Base-by-base conservation (phyloP, 1,139 yeast genomes). In the Kurtzmaniella quercitrusa region DNA sequence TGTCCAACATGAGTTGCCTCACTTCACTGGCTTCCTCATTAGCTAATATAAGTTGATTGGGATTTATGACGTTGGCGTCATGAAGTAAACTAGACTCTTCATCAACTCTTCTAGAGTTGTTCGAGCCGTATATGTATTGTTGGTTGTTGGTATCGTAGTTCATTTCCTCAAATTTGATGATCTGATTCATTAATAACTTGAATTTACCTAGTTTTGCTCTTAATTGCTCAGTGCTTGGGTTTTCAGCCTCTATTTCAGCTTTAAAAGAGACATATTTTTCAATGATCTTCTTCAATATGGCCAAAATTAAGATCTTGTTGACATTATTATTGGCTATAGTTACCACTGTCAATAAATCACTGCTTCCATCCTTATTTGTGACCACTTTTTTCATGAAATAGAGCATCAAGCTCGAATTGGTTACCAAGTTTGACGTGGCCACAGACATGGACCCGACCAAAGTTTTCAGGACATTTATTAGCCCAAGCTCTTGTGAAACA, bases 1-100 rank as follows among this genome's bases (percentile, higher is more conserved):
- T 83, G 47, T 82, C 87, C 54, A 80, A 76, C 88, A 83, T 82
- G 40, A 83, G 63, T 41, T 73, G 75, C 39, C 81, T 60, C 11
- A 78, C 80, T 50, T 77, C 81, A 38, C 68, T 73, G 2, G 76
- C 72, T 42, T 78, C 83, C 46, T 69, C 76, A 41, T 66, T 70
- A 1, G 78, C 76, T 16, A 68, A 50, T 17, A 67, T 59, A 39
- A 68, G 61, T 50, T 55, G 78, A 48, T 54, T 71, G 44, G 73
- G 80, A 48, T 53, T 66, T 42, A 66, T 60, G 19, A 59, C 51
- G 11, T 58, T 60, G 3, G 46, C 34, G 7, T 46, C 47, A 28
- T 42, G 43, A 22, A 46, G 41, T 15, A 49, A 50, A n/a, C 47
- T 50, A 3, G 43, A 42, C 22, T 50, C 50, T 21, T 45, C 51